A percentile compares a stretch with the other conserved stretches of the same genome.
phyloP scores from a whole-genome alignment of 2,329 filamentous ascomycete species.

The Penicillium sp. region DNA sequence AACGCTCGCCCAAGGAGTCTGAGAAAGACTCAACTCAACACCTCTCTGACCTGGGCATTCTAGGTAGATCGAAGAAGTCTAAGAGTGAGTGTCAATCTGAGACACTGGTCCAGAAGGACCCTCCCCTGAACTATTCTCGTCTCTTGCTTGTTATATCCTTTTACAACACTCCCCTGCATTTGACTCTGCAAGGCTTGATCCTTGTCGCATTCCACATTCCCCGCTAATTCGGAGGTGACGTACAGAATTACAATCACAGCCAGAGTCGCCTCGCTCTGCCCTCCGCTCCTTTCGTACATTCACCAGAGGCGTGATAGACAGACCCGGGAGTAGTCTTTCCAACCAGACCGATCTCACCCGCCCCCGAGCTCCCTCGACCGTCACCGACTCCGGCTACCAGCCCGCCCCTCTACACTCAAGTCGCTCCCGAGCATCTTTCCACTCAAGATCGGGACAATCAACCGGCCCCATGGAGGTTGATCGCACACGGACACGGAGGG shows the following conservation, averaged over 20 bases:
- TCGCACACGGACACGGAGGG: conserved; percentile 75
- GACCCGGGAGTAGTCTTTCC: conserved; percentile 33
- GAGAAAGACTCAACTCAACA: conserved; percentile 37
- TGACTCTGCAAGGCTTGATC: background rate
- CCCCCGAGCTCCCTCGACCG: conserved; percentile 28
- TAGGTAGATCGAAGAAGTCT: conserved; percentile 40
- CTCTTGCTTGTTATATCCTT: conserved; percentile 1
- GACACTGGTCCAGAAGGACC: conserved; percentile 11
- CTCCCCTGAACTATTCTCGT: conserved; percentile 2
- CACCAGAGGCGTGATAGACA: conserved; percentile 27
- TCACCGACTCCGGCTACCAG: conserved; percentile 20
- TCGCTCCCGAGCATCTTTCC: conserved; percentile 38
- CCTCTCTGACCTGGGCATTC: conserved; percentile 36
- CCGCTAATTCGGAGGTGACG: conserved; percentile 27
- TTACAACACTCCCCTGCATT: conserved; percentile 11
- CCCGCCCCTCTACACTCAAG: conserved; percentile 28
- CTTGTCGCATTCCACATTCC: conserved; percentile 8
- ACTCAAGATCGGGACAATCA: conserved; percentile 50
- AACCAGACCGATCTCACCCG: conserved; percentile 28
- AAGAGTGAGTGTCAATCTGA: conserved; percentile 23
- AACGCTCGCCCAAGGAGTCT: conserved; percentile 44
- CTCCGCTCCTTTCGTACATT: conserved; percentile 35
- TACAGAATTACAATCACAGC: conserved; percentile 32
- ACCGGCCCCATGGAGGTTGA: conserved; percentile 73
- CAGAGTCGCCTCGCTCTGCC: conserved; percentile 37